Evolutionary conservation across 2,329 filamentous ascomycete species (phyloP).

Genomic region (Cladosporium sp.): DNA sequence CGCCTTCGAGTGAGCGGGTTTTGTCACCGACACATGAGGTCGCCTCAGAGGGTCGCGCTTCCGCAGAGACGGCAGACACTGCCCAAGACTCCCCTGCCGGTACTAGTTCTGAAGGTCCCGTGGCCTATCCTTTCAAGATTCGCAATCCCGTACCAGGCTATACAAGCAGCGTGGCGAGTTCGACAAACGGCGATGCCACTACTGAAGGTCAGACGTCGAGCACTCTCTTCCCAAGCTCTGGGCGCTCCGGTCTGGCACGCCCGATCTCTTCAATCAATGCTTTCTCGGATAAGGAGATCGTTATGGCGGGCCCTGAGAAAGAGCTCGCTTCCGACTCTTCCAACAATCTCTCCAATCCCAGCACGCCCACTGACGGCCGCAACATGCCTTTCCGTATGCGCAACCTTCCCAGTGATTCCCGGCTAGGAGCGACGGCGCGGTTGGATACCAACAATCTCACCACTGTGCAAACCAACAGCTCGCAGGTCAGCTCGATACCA

Average conservation of each 20-base stretch:
- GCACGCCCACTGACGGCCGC: constrained; percentile 1
- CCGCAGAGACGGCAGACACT: constrained; percentile 38
- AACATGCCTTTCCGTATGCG: constrained; percentile 11
- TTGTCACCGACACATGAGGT: background rate
- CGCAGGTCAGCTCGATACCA: constrained; percentile 3
- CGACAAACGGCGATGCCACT: constrained; percentile 20
- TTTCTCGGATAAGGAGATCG: constrained; percentile 13
- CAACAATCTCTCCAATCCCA: background rate
- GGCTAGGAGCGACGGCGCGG: background rate
- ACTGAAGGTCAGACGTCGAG: constrained; percentile 15
- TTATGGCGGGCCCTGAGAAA: constrained; percentile 9
- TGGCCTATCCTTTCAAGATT: constrained; percentile 70
- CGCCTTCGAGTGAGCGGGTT: background rate
- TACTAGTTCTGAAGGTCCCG: constrained; percentile 49
- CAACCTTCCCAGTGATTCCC: background rate
- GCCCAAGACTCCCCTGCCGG: constrained; percentile 54
- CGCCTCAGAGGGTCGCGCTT: background rate
- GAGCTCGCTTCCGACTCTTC: constrained; percentile 2
- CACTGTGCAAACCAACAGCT: constrained; percentile 2
- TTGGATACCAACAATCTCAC: constrained; percentile 7
- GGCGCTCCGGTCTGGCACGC: constrained; percentile 1
- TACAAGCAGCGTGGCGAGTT: constrained; percentile 23
- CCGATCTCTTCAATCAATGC: constrained; percentile 8
- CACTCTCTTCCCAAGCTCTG: constrained; percentile 15
- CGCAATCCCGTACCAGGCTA: constrained; percentile 36